These are phyloP conservation scores for Entomortierella chlamydospora DNA, from an alignment of 192 early-diverging fungal species.

Conservation along the genomic window DNA sequence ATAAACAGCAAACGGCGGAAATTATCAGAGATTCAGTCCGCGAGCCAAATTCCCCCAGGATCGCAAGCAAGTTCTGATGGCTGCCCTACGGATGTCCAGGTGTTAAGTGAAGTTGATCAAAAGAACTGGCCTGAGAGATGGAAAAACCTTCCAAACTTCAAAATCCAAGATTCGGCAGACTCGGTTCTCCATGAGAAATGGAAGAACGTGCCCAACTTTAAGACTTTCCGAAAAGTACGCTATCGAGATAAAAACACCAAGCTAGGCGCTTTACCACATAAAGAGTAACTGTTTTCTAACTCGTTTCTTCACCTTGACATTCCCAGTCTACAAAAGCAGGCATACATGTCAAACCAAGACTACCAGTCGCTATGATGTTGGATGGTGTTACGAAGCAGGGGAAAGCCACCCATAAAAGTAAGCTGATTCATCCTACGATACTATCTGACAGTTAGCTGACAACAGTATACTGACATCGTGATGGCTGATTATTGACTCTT, in stretches of 20 bases:
- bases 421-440: too few species aligned
- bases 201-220: slow-evolving; percentile 47
- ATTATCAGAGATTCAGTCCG: background rate
- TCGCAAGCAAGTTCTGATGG: background rate
- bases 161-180: background rate
- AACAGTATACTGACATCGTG: too few species aligned
- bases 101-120: slow-evolving; percentile 19
- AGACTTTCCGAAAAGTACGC: slow-evolving; percentile 40
- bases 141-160: slow-evolving; percentile 44
- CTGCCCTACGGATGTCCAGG: slow-evolving; percentile 4
- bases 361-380: slow-evolving; percentile 5
- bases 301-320: background rate
- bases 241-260: background rate
- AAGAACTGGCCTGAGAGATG: slow-evolving; percentile 47
- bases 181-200: slow-evolving; percentile 22
- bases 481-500: background rate
- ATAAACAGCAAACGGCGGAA: slow-evolving; percentile 35
- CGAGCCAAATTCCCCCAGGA: background rate
- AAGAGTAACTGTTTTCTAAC: background rate
- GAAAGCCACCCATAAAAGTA: slow-evolving; percentile 18
- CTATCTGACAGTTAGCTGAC: too few species aligned
- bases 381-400: slow-evolving; percentile 31
- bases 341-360: background rate
- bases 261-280: background rate
- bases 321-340: slow-evolving; percentile 31